Conservation (phyloP, 768 basidiomycete species). For the Termitomyces sp. region DNA sequence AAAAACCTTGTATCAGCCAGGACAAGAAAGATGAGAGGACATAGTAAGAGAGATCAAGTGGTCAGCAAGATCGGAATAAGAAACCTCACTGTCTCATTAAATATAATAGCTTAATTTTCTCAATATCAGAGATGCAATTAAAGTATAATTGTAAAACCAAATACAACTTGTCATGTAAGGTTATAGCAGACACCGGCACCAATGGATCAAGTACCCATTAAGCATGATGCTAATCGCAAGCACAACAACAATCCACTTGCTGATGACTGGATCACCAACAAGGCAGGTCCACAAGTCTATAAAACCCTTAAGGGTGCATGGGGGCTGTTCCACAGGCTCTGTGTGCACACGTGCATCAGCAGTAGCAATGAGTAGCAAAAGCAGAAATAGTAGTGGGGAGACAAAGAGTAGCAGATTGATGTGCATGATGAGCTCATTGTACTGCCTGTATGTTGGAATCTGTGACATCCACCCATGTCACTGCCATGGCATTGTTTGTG, state of each 20-base stretch:
- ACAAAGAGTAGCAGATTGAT: slow-evolving; percentile 56
- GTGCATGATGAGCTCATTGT: slow-evolving; percentile 47
- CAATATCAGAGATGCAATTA: too few species aligned
- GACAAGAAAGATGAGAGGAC: too few species aligned
- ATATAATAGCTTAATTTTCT: too few species aligned
- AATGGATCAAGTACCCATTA: slow-evolving; percentile 90
- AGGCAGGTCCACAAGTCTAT: slow-evolving; percentile 87
- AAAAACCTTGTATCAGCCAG: too few species aligned
- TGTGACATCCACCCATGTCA: slow-evolving; percentile 71
- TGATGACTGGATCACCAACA: slow-evolving; percentile 90
- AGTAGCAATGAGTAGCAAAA: slow-evolving; percentile 2
- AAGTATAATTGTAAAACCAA: too few species aligned
- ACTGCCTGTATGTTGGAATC: slow-evolving; percentile 53
- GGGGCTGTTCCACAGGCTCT: not conserved
- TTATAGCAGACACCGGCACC: slow-evolving; percentile 36
- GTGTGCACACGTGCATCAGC: slow-evolving; percentile 13
- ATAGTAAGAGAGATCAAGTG: too few species aligned
- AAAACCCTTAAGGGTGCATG: slow-evolving; percentile 69
- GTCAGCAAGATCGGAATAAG: too few species aligned
- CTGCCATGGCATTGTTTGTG: slow-evolving; percentile 9
- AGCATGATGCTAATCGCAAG: slow-evolving; percentile 82
- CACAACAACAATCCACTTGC: slow-evolving; percentile 91
- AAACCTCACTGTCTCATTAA: too few species aligned
- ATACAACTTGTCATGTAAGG: too few species aligned
- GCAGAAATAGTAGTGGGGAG: slow-evolving; percentile 29